Base-by-base conservation (phyloP, 495 filamentous ascomycete genomes). In the Penicillium pancosmium region DNA sequence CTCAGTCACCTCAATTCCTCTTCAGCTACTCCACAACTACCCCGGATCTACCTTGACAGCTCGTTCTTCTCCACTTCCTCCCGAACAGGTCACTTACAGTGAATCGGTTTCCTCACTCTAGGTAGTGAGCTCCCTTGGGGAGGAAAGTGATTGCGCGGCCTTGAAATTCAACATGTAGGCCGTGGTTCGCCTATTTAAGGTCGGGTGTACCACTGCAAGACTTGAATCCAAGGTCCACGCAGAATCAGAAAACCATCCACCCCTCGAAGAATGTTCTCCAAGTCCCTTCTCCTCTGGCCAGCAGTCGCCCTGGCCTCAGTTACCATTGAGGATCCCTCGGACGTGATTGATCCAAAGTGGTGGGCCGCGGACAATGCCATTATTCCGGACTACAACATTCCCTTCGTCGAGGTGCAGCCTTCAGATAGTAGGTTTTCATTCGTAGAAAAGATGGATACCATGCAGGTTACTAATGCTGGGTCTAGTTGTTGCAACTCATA, bases 341-440 rank as follows among this genome's bases (percentile, higher is more conserved):
- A 62, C 46, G 55, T 62, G 25, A 62, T 58, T 25, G 57, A 40
- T 33, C 55, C 60, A 27, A 16, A 15, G 18, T 31, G 15, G 27
- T 62, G 60, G 60, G 43, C 44, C 1, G 36, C 51, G 1, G 60
- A 62, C 44, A 62, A 58, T 62, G 60, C 55, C 13, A 57, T 62
- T 11, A 35, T 62, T 13, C 55, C 60, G 16, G 51, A 62, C 21
- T 62, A 62, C 38, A 16, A 58, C 19, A 55, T 62, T 62, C 16
- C 50, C 8, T 36, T 58, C 25, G 25, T 52, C 27, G 21, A n/a
- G 8, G 19, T 44, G 8, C 60, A 62, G 25, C 60, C 60, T 2
- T 58, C 60, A 2, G 19, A 33, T 18, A 58, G 60, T 62, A 13
- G 35, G 60, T 58, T 13, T 5, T 9, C n/a, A 47, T 47, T 10